Conservation (phyloP, 371 early-diverging fungal species). For the Lichtheimia corymbifera region DNA sequence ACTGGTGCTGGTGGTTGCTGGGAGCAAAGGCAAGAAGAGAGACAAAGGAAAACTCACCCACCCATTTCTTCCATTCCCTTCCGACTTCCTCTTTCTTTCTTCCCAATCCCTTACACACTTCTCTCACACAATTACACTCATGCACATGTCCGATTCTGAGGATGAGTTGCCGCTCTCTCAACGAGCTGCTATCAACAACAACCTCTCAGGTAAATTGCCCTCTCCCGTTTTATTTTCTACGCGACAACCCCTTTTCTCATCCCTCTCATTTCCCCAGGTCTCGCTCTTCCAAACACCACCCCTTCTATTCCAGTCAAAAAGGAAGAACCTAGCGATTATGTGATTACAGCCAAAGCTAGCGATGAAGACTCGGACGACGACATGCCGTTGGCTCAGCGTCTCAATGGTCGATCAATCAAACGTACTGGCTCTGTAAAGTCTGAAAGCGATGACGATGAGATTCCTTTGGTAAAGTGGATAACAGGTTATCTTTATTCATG, state of each 20-base stretch:
- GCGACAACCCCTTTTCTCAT: not conserved
- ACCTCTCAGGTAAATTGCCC: not conserved
- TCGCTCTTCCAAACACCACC: not conserved
- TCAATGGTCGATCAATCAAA: conserved; percentile 4
- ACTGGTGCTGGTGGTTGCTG: too few species aligned
- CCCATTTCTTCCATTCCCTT: not conserved
- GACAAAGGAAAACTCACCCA: too few species aligned
- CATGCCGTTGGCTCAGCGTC: conserved; percentile 17
- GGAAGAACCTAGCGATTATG: not conserved
- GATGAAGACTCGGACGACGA: conserved; percentile 19
- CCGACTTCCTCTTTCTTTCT: not conserved
- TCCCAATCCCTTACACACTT: conserved; percentile 8
- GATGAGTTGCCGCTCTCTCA: conserved; percentile 23
- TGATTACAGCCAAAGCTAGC: conserved; percentile 3
- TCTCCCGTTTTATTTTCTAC: too few species aligned
- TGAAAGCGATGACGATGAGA: conserved; percentile 14
- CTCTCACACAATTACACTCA: too few species aligned
- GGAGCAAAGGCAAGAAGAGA: too few species aligned
- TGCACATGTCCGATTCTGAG: conserved; percentile 25
- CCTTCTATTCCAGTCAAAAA: conserved; percentile 2
- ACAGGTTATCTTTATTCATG: not conserved
- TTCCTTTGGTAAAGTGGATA: conserved; percentile 18
- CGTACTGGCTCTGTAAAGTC: conserved; percentile 5
- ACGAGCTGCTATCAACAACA: conserved; percentile 8
- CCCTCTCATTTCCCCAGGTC: not conserved